Percentiles rank a stretch among this genome's conserved stretches.
Evolutionary conservation across 2,329 filamentous ascomycete species (phyloP).

Genomic region (Dothistroma pini): DNA sequence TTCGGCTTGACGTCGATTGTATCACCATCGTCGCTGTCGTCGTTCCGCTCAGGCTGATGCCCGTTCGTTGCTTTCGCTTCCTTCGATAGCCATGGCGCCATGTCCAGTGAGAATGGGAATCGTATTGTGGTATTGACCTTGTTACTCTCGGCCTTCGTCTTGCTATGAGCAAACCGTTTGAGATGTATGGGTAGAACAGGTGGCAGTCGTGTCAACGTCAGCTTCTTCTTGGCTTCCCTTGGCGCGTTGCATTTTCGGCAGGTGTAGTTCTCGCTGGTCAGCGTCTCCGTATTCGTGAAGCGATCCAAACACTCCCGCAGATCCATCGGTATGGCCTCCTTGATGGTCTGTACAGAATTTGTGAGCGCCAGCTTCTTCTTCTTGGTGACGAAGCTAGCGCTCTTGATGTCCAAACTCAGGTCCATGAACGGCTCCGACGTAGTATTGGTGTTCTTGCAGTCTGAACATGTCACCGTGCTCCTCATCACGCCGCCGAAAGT

Average conservation of each 20-base stretch:
- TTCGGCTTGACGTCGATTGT: constrained; percentile 16
- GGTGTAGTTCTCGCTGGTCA: constrained; percentile 72
- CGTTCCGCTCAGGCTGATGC: constrained; percentile 16
- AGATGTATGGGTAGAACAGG: constrained; percentile 89
- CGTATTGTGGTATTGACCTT: constrained; percentile 86
- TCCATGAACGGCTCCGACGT: constrained; percentile 88
- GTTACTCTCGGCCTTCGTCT: constrained; percentile 66
- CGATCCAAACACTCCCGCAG: constrained; percentile 69
- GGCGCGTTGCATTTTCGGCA: constrained; percentile 72
- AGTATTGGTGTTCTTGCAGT: constrained; percentile 76
- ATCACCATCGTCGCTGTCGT: constrained; percentile 19
- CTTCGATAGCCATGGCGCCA: constrained; percentile 74
- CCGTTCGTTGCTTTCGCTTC: constrained; percentile 36
- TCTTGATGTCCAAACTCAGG: constrained; percentile 81
- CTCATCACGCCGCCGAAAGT: constrained; percentile 91
- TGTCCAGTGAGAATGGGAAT: constrained; percentile 83
- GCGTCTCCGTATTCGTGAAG: constrained; percentile 79
- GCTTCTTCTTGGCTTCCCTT: constrained; percentile 77
- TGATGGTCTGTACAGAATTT: constrained; percentile 37
- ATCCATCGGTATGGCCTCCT: constrained; percentile 37
- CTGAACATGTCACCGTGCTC: constrained; percentile 85
- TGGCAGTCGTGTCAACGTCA: constrained; percentile 78
- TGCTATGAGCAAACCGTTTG: constrained; percentile 52
- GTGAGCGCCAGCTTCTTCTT: constrained; percentile 53
- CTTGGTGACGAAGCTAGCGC: constrained; percentile 53